Conservation (phyloP, 352 stramenopile genomes). For the Phytophthora sansomeana region DNA sequence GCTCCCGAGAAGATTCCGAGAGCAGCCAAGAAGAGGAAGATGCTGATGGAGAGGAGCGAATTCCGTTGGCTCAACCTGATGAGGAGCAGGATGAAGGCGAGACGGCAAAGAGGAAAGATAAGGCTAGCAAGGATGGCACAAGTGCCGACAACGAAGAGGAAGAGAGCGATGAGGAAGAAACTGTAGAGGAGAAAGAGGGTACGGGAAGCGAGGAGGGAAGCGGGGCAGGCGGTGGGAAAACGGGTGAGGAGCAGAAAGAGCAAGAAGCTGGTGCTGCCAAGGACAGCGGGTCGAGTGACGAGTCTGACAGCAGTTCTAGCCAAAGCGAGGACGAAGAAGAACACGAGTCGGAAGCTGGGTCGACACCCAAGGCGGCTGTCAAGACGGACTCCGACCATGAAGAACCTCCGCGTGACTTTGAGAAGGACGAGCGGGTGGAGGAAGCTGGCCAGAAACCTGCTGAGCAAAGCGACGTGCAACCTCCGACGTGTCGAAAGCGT, state of each 20-base stretch:
- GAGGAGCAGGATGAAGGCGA: constrained; percentile 19
- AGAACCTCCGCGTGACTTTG: constrained; percentile 11
- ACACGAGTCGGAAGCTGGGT: constrained; percentile 21
- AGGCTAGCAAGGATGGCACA: not conserved
- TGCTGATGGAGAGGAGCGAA: constrained; percentile 24
- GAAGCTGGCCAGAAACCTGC: constrained; percentile 2
- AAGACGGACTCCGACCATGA: constrained; percentile 7
- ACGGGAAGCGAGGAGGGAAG: not conserved
- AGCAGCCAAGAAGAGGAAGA: constrained; percentile 18
- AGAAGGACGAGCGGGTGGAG: constrained; percentile 13
- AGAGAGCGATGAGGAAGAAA: not conserved
- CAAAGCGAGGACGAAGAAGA: constrained; percentile 18
- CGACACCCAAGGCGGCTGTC: constrained; percentile 10
- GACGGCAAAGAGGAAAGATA: constrained; percentile 10
- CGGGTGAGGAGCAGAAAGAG: not conserved
- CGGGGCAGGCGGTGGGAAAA: not conserved
- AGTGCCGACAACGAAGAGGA: not conserved
- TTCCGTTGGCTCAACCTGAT: constrained; percentile 30
- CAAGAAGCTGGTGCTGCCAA: not conserved
- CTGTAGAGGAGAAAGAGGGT: not conserved
- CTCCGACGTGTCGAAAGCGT: constrained; percentile 15
- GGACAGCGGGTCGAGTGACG: constrained; percentile 6
- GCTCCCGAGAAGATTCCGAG: constrained; percentile 9
- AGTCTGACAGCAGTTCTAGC: constrained; percentile 18
- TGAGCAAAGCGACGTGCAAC: not conserved